phyloP scores from a whole-genome alignment of 2,329 filamentous ascomycete genomes.

The Davidsoniella virescens region DNA sequence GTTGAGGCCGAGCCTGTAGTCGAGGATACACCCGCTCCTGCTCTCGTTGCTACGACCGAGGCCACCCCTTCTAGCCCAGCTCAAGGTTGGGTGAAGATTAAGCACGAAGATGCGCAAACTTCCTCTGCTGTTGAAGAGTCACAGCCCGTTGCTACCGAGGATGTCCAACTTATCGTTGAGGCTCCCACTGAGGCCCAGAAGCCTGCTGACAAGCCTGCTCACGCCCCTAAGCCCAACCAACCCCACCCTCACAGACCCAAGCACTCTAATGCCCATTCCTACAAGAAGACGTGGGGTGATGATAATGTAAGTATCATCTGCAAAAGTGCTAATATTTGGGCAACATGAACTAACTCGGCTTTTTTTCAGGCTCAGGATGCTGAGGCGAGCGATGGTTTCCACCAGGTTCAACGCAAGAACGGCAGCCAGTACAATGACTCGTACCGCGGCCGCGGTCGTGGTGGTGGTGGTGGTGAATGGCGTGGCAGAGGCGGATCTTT shows the following conservation, averaged over 20 bases:
- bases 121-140: slow-evolving; percentile 17
- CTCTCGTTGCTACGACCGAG: not conserved
- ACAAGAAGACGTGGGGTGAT: slow-evolving; percentile 65
- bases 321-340: slow-evolving; percentile 26
- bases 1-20: not conserved
- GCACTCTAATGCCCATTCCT: slow-evolving; percentile 40
- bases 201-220: slow-evolving; percentile 30
- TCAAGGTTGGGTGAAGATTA: slow-evolving; percentile 9
- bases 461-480: slow-evolving; percentile 26
- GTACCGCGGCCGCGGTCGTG: slow-evolving; percentile 33
- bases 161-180: slow-evolving; percentile 35
- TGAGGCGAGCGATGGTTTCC: slow-evolving; percentile 44
- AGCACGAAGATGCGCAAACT: slow-evolving; percentile 15
- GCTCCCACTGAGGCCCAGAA: slow-evolving; percentile 30
- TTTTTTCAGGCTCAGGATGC: not conserved
- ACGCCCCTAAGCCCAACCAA: slow-evolving; percentile 40
- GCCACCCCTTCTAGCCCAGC: not conserved
- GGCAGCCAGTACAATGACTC: slow-evolving; percentile 6
- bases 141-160: slow-evolving; percentile 21
- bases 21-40: not conserved
- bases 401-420: slow-evolving; percentile 47
- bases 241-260: slow-evolving; percentile 24
- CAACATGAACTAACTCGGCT: slow-evolving; percentile 11
- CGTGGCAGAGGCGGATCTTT: slow-evolving; percentile 24
- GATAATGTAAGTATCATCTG: slow-evolving; percentile 37